These are phyloP conservation scores for Geum urbanum DNA, from an alignment of 306 rosid species.

Conservation along the genomic window DNA sequence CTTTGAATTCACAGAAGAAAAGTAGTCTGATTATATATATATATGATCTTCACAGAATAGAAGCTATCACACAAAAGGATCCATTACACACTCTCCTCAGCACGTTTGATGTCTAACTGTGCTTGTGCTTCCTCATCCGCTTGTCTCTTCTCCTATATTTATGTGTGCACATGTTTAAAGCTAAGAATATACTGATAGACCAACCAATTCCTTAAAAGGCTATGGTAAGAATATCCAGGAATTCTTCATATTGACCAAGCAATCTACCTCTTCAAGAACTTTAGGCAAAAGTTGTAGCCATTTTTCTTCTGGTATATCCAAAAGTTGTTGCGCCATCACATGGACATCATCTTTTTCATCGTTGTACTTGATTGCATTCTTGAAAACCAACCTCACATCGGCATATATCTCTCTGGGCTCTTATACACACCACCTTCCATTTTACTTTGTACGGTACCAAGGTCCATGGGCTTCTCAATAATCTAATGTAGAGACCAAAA, in stretches of 20 bases:
- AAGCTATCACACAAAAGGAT: background rate
- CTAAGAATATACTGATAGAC: constrained; percentile 4
- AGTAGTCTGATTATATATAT: background rate
- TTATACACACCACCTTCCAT: constrained; percentile 78
- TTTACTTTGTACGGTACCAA: constrained; percentile 70
- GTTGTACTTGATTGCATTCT: constrained; percentile 93
- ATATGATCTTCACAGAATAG: background rate
- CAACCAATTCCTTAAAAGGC: background rate
- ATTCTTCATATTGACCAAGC: constrained; percentile 13
- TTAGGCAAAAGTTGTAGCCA: constrained; percentile 90
- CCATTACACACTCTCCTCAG: constrained; percentile 41
- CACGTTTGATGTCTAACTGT: constrained; percentile 52
- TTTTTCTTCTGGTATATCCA: constrained; percentile 83
- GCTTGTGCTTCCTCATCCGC: constrained; percentile 86
- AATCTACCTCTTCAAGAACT: constrained; percentile 82
- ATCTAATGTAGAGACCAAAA: constrained; percentile 43
- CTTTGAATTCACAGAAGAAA: background rate
- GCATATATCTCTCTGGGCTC: constrained; percentile 76
- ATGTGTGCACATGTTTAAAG: constrained; percentile 19
- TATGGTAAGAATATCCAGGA: background rate
- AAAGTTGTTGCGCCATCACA: constrained; percentile 85
- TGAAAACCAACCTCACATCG: constrained; percentile 85
- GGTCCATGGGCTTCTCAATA: constrained; percentile 98
- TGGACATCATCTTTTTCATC: constrained; percentile 84
- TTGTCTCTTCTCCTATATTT: constrained; percentile 66